Evolutionary conservation across 257 asterid genomes (phyloP), one percentile per base, ranked within the genome.

Genomic region (Solanum pimpinellifolium): DNA sequence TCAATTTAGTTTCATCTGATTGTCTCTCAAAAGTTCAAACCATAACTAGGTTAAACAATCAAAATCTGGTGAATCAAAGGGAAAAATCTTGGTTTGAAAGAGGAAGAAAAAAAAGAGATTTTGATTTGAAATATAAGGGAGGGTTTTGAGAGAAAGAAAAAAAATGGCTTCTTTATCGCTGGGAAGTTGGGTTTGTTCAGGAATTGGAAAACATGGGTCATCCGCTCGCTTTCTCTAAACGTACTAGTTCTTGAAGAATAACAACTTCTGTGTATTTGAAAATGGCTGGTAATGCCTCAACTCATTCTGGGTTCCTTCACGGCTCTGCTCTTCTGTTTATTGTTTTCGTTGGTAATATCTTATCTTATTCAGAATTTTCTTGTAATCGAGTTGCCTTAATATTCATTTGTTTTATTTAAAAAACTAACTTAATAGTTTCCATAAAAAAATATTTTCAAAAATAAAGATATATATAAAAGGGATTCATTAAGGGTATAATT

Each of bases 121-220:
- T 33, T 33, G 35, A 33, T 33, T 33, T 33, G 35, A 33, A 33
- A 33, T 33, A 33, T 33, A 33, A 33, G 35, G 33, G 65, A 65
- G 25, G 46, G 84, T 11, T 21, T 11, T 5, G 39, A 77, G 72
- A n/a, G 33, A 47, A 27, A 27, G 62, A 37, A 16, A 66, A 89
- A 89, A 95, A 33, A 33, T 94, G 98, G 98, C 98, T 52, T 91
- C 88, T 60, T 44, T 94, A 86, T 91, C 98, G 85, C 86, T 91
- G 92, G 95, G 91, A 16, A 88, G 90, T 31, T 88, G 72, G 80
- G 46, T 65, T n/a, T 85, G 41, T 81, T 68, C 87, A 18, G 84
- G 90, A 65, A 89, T 56, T 11, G 84, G 78, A 84, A 85, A 84
- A 37, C 80, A 10, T 6, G 82, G 81, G 23, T 93, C 96, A 41